Conservation (phyloP, 768 basidiomycete genomes). For the Rhodotorula diobovata region DNA sequence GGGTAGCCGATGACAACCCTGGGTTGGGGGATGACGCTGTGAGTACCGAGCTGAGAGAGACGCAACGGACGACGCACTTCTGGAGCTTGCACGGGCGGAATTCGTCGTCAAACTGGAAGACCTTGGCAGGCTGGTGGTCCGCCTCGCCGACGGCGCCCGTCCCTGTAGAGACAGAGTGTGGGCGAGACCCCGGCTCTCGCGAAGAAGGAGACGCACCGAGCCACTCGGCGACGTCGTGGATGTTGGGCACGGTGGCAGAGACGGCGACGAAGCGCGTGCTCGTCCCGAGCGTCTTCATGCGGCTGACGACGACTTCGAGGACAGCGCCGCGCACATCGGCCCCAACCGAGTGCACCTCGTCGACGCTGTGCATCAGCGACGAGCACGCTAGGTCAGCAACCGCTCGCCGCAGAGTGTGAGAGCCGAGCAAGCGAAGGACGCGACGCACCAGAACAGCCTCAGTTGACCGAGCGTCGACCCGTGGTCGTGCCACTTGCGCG, state of each 20-base stretch:
- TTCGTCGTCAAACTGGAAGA: conserved; percentile 89
- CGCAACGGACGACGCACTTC: conserved; percentile 51
- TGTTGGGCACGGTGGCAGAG: conserved; percentile 91
- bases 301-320: conserved; percentile 86
- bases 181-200: no score
- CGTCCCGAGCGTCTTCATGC: conserved; percentile 75
- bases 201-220: conserved; percentile 48
- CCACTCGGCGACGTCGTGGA: conserved; percentile 83
- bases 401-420: no score
- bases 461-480: conserved; percentile 65
- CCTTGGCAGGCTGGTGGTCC: conserved; percentile 54
- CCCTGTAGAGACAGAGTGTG: not conserved
- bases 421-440: not conserved
- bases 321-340: conserved; percentile 86
- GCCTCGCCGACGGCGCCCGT: conserved; percentile 37
- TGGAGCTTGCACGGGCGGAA: conserved; percentile 67
- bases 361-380: conserved; percentile 33
- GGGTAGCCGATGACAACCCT: conserved; percentile 62
- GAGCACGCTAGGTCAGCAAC: not conserved
- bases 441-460: conserved; percentile 55
- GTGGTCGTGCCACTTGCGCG: conserved; percentile 73
- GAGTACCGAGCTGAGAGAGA: not conserved
- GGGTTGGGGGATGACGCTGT: not conserved
- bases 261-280: conserved; percentile 77
- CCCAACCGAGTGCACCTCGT: conserved; percentile 76